Percentiles rank a stretch among this genome's conserved stretches.
These are phyloP conservation scores for Fusarium pseudocircinatum DNA, from an alignment of 2,329 filamentous ascomycete species.

Conservation along the genomic window DNA sequence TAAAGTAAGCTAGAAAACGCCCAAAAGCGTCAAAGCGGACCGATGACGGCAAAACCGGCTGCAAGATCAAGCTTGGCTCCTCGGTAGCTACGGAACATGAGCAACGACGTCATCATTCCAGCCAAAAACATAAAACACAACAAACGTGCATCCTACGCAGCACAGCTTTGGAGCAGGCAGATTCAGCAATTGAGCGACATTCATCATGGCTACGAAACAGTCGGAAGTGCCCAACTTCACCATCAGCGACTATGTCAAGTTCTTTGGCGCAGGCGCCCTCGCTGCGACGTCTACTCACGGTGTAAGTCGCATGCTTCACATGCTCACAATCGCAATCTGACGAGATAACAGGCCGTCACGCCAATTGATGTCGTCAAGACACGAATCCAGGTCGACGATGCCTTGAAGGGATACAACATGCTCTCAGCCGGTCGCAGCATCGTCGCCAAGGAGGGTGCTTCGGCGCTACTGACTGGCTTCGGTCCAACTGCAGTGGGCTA, in stretches of 20 bases:
- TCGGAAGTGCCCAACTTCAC: slow-evolving; percentile 54
- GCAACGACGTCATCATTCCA: slow-evolving; percentile 25
- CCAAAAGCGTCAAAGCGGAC: slow-evolving; percentile 25
- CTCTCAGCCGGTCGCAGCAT: slow-evolving; percentile 82
- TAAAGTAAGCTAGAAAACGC: slow-evolving; percentile 5
- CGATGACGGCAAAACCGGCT: slow-evolving; percentile 22
- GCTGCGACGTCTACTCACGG: slow-evolving; percentile 63
- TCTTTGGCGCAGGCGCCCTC: slow-evolving; percentile 63
- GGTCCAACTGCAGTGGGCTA: slow-evolving; percentile 88
- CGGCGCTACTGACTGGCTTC: slow-evolving; percentile 83
- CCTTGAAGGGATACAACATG: slow-evolving; percentile 85
- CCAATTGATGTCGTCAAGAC: slow-evolving; percentile 83
- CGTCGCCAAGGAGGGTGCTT: slow-evolving; percentile 80
- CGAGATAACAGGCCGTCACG: slow-evolving; percentile 57
- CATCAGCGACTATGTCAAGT: slow-evolving; percentile 59
- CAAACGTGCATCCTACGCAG: background rate
- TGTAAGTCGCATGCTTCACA: slow-evolving; percentile 47
- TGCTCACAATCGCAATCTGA: background rate
- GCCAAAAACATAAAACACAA: slow-evolving; percentile 21
- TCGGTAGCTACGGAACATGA: slow-evolving; percentile 24
- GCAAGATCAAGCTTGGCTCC: slow-evolving; percentile 14
- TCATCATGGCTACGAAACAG: slow-evolving; percentile 39
- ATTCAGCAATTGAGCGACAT: background rate
- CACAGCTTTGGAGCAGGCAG: background rate
- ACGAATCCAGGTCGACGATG: slow-evolving; percentile 88